Evolutionary conservation across 371 early-diverging fungal species (phyloP), one percentile per base, ranked within the genome.

Genomic region (Rhizopus arrhizus): DNA sequence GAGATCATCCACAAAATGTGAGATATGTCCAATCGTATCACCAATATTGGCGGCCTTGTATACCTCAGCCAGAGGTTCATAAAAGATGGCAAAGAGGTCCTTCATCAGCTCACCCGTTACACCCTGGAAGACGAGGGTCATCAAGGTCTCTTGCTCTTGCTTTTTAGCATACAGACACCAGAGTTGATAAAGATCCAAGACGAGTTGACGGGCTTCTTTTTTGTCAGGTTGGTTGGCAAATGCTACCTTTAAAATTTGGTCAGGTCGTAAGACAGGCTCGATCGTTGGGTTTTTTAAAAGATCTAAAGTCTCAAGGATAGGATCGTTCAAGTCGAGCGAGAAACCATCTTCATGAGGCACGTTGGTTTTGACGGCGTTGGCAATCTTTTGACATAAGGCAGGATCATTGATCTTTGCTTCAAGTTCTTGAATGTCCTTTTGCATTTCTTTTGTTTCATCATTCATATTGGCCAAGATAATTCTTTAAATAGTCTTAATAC

Each of bases 31-130:
- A 34, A 88, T 67, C 6, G 82, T 83, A 35, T 85, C 86, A 1
- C 82, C 77, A 45, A 88, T 83, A 57, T 86, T 85, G 15, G 89
- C 89, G 3, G 83, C 75, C 68, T 83, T 85, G 66, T 88, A 88
- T 2, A 88, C 85, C 55, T 85, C 72, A 5, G 85, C 85, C 38
- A 88, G 58, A 13, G 89, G 89, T 36, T 83, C 74, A 59, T 88
- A 88, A 58, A 88, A 86, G 42, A 85, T 84, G 8, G 86, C 72
- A 51, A 88, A 78, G 7, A 86, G 52, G 33, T 88, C 87, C 49
- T 81, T 85, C 49, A 86, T 71, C 7, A 88, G 66, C 57, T 86
- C 85, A 6, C 86, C 83, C 1, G 89, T 85, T 6, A 81, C 77
- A 6, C 87, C 87, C 61, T 88, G 82, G 68, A 82, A 86, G 54